A percentile compares a stretch with the other conserved stretches of the same genome.
These are phyloP conservation scores for Plasmodium inui DNA, from an alignment of 169 alveolate species.

Conservation along the genomic window DNA sequence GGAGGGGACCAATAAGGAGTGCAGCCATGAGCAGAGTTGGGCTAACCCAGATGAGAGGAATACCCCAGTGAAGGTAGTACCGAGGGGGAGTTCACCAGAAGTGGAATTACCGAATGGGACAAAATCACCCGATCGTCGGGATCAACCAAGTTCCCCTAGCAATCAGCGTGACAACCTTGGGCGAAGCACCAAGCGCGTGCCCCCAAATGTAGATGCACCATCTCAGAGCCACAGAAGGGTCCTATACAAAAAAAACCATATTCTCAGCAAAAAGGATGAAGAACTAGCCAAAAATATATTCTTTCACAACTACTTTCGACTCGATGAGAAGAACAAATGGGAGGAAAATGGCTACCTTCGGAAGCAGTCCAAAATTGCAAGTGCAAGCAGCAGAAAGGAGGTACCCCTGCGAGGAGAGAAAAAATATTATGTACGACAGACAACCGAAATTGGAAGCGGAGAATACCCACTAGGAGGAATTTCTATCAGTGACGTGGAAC, in stretches of 20 bases:
- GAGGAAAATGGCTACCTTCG: slow-evolving; percentile 17
- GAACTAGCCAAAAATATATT: slow-evolving; percentile 21
- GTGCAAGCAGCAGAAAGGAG: background rate
- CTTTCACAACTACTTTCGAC: slow-evolving; percentile 17
- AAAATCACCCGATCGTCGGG: background rate
- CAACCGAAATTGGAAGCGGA: background rate
- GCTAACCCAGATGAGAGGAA: background rate
- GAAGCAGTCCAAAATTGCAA: background rate
- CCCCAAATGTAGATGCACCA: background rate
- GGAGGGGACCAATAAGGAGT: background rate
- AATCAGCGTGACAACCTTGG: background rate
- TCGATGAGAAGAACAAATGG: background rate
- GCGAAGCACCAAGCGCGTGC: background rate
- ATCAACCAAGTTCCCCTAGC: background rate
- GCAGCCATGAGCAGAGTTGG: background rate
- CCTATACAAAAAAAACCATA: background rate
- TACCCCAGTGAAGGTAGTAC: background rate
- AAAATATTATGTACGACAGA: background rate
- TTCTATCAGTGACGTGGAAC: background rate
- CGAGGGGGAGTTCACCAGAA: background rate
- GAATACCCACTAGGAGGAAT: background rate
- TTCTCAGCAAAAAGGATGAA: slow-evolving; percentile 22
- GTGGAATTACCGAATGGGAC: background rate
- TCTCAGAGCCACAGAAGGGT: background rate
- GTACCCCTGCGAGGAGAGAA: background rate